Conservation (phyloP, 306 rosid genomes). For the Trichosanthes truncata region DNA sequence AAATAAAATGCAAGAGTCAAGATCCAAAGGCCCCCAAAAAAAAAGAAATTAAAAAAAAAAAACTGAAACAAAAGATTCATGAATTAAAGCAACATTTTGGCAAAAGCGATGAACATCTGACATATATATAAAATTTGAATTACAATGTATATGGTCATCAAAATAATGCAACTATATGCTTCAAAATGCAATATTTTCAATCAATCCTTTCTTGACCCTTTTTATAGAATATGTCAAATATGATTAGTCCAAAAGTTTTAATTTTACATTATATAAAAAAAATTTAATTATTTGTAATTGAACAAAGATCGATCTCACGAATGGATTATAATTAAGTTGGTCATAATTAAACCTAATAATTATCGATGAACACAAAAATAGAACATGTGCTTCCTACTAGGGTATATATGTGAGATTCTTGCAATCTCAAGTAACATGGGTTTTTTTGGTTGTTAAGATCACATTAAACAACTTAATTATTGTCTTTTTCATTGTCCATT, state of each 20-base stretch:
- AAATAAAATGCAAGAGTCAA: background rate
- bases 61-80: background rate
- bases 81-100: background rate
- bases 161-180: background rate
- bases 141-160: conserved; percentile 11
- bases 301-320: background rate
- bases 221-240: background rate
- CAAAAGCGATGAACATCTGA: background rate
- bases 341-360: background rate
- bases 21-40: background rate
- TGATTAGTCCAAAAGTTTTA: background rate
- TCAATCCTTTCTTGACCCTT: background rate
- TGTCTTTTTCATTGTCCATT: background rate
- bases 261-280: background rate
- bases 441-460: background rate
- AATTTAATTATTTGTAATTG: background rate
- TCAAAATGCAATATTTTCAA: background rate
- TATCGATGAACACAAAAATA: background rate
- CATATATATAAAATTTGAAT: background rate
- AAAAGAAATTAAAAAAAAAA: background rate
- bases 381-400: background rate
- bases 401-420: background rate
- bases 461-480: background rate
- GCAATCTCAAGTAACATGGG: conserved; percentile 8
- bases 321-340: background rate